phyloP scores from a whole-genome alignment of 1,284 basidiomycete species.

The Malassezia restricta region DNA sequence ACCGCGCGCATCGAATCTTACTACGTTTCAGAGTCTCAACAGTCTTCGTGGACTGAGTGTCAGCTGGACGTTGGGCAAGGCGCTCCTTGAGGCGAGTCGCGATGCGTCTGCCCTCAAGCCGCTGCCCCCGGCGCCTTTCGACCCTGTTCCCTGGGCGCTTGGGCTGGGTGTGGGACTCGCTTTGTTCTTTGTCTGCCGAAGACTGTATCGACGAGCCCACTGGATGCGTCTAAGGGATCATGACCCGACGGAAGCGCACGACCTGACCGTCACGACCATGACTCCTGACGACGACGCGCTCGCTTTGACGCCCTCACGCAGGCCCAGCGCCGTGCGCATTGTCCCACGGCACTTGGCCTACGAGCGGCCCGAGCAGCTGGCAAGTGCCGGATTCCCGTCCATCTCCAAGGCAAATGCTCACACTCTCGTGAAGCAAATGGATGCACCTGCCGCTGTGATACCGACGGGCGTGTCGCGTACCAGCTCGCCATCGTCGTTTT shows the following conservation, averaged over 20 bases:
- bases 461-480: too few species aligned
- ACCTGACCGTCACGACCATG: not conserved
- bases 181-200: not conserved
- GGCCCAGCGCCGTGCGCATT: too few species aligned
- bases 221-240: not conserved
- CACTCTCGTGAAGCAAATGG: too few species aligned
- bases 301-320: too few species aligned
- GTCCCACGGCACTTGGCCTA: too few species aligned
- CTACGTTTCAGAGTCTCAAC: conserved; percentile 80
- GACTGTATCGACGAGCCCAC: not conserved
- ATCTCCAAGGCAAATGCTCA: too few species aligned
- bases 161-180: not conserved
- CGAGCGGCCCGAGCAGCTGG: too few species aligned
- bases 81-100: conserved; percentile 85
- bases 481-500: too few species aligned
- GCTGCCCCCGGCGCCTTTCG: too few species aligned
- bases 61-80: conserved; percentile 94
- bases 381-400: too few species aligned
- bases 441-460: too few species aligned
- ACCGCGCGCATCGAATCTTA: conserved; percentile 53
- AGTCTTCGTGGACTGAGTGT: conserved; percentile 82
- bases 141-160: too few species aligned
- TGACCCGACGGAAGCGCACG: not conserved
- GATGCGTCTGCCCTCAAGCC: conserved; percentile 15
- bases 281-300: not conserved